Percentiles rank a stretch among this genome's conserved stretches.
These are phyloP conservation scores for Allantophomopsis cytisporea DNA, from an alignment of 2,329 filamentous ascomycete genomes.

Conservation along the genomic window DNA sequence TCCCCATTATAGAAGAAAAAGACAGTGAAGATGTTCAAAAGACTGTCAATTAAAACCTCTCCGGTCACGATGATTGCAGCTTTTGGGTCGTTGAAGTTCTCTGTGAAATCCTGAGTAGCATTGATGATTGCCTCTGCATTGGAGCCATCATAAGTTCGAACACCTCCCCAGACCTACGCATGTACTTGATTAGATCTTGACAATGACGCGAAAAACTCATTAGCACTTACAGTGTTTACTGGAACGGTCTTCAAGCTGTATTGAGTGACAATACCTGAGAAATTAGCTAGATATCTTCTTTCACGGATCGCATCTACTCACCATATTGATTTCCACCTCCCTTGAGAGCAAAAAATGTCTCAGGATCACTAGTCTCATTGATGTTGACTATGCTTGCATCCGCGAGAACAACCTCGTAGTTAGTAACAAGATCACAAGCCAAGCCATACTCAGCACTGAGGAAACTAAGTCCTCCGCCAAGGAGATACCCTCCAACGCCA, in stretches of 20 bases:
- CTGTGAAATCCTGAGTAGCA: conserved; percentile 19
- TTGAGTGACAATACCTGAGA: conserved; percentile 19
- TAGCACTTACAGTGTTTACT: conserved; percentile 10
- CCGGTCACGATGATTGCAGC: conserved; percentile 18
- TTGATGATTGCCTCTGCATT: conserved; percentile 17
- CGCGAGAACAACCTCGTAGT: background rate
- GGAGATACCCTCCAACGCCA: conserved; percentile 19
- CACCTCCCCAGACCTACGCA: conserved; percentile 22
- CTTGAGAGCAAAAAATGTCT: too few species aligned
- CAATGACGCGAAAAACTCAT: background rate
- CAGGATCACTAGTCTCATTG: too few species aligned
- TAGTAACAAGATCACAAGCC: conserved; percentile 17
- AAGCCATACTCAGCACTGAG: conserved; percentile 11
- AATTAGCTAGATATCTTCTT: conserved; percentile 6
- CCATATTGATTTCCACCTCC: background rate
- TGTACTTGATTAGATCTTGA: conserved; percentile 1
- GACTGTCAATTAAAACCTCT: conserved; percentile 7
- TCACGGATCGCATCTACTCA: conserved; percentile 3
- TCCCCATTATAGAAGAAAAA: conserved; percentile 22
- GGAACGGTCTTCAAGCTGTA: conserved; percentile 18
- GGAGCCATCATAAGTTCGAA: conserved; percentile 16
- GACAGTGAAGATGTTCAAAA: conserved; percentile 12
- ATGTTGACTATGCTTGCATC: too few species aligned
- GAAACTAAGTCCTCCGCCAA: conserved; percentile 18
- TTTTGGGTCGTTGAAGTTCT: conserved; percentile 13